A percentile compares a stretch with the other conserved stretches of the same genome.
These are phyloP conservation scores for Nemania abortiva DNA, from an alignment of 2,329 filamentous ascomycete species.

Conservation along the genomic window DNA sequence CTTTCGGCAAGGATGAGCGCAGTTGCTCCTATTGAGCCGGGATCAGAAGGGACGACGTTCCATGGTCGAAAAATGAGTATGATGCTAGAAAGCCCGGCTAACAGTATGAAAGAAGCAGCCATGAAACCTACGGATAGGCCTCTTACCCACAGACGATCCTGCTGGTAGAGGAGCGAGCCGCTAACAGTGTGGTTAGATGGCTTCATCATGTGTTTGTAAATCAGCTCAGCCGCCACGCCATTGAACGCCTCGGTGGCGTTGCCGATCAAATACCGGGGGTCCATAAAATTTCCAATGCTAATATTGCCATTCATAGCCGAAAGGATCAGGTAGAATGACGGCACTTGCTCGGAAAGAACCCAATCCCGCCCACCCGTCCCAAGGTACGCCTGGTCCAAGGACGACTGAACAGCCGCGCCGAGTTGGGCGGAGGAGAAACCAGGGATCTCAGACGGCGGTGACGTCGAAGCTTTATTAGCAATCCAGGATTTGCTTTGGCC, in stretches of 20 bases:
- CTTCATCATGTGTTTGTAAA: conserved; percentile 34
- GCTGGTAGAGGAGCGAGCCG: conserved; percentile 22
- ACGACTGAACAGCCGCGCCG: conserved; percentile 32
- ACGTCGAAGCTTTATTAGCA: conserved; percentile 10
- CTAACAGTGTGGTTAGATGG: conserved; percentile 19
- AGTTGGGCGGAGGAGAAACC: conserved; percentile 32
- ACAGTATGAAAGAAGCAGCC: conserved; percentile 22
- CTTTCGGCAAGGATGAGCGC: conserved; percentile 34
- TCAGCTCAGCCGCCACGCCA: conserved; percentile 31
- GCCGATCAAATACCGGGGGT: conserved; percentile 19
- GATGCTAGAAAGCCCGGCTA: conserved; percentile 20
- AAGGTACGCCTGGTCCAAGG: conserved; percentile 27
- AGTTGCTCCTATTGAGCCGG: conserved; percentile 34
- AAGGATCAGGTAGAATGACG: conserved; percentile 35
- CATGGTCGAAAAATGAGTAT: conserved; percentile 27
- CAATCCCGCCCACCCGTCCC: conserved; percentile 35
- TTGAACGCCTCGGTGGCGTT: conserved; percentile 33
- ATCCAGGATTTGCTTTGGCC: conserved; percentile 26
- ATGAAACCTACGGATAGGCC: conserved; percentile 34
- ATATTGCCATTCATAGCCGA: conserved; percentile 34
- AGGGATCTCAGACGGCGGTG: conserved; percentile 21
- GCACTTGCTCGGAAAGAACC: conserved; percentile 31
- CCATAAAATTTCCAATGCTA: conserved; percentile 35
- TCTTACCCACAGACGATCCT: conserved; percentile 33
- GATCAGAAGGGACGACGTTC: conserved; percentile 34